Evolutionary conservation across 2,329 filamentous ascomycete species (phyloP).

Genomic region (Periconia sp.): DNA sequence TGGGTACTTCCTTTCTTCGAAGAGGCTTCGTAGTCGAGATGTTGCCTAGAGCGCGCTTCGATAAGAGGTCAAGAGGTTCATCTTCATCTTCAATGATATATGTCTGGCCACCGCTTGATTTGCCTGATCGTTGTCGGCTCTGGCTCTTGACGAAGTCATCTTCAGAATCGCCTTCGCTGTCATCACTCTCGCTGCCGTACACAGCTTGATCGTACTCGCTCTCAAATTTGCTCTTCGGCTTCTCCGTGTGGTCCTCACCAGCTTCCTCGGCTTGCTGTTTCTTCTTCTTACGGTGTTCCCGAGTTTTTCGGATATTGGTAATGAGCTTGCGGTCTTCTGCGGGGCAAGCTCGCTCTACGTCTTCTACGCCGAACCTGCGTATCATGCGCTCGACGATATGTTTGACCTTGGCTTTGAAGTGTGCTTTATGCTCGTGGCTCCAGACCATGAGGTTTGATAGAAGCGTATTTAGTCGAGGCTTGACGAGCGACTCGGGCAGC

Average conservation of each 20-base stretch:
- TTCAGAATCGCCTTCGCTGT: conserved; percentile 56
- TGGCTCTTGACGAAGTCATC: conserved; percentile 44
- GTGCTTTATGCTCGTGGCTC: conserved; percentile 97
- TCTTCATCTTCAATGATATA: conserved; percentile 96
- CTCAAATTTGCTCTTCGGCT: conserved; percentile 71
- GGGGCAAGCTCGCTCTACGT: conserved; percentile 80
- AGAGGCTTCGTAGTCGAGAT: conserved; percentile 90
- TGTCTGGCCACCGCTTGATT: conserved; percentile 59
- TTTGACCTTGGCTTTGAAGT: conserved; percentile 97
- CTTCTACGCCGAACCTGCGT: conserved; percentile 83
- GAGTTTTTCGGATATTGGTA: conserved; percentile 92
- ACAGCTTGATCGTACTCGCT: conserved; percentile 97
- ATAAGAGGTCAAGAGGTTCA: conserved; percentile 92
- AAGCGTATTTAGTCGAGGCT: conserved; percentile 75
- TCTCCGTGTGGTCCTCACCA: conserved; percentile 52
- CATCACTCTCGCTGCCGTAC: conserved; percentile 70
- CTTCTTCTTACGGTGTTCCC: conserved; percentile 88
- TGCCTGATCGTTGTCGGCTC: conserved; percentile 35
- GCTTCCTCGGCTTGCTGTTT: conserved; percentile 72
- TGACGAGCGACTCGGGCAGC: conserved; percentile 78
- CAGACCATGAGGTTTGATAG: conserved; percentile 92
- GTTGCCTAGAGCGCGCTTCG: conserved; percentile 85
- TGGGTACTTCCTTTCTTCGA: conserved; percentile 62
- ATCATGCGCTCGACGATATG: conserved; percentile 96
- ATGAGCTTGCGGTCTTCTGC: conserved; percentile 89